Percentiles rank a stretch among this genome's conserved stretches.
phyloP scores from a whole-genome alignment of 371 early-diverging fungal species.

The Mucor racemosus region DNA sequence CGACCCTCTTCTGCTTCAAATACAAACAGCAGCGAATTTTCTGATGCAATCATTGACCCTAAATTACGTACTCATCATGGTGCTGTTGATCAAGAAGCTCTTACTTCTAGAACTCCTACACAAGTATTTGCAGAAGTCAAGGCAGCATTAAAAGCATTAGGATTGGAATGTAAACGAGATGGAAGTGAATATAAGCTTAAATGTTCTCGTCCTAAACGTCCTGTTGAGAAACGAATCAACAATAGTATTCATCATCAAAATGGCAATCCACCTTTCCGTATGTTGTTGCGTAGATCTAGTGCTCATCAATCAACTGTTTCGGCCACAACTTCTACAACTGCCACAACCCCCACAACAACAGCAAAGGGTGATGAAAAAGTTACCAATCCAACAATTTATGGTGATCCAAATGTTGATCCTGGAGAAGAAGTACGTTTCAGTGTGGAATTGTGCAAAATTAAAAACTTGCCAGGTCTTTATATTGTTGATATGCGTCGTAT shows the following conservation, averaged over 20 bases:
- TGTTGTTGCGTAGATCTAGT: conserved; percentile 43
- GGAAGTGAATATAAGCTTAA: conserved; percentile 74
- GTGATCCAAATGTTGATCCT: conserved; percentile 85
- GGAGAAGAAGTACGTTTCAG: conserved; percentile 85
- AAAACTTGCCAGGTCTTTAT: conserved; percentile 87
- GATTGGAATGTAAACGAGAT: conserved; percentile 74
- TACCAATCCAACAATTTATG: conserved; percentile 68
- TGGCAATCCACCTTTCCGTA: conserved; percentile 32
- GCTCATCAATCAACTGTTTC: conserved; percentile 1
- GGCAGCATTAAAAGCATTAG: conserved; percentile 64
- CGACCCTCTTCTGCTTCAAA: neutral
- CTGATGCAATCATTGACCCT: conserved; percentile 27
- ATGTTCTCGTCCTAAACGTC: conserved; percentile 61
- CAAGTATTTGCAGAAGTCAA: conserved; percentile 74
- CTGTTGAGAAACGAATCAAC: conserved; percentile 5
- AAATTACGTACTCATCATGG: conserved; percentile 80
- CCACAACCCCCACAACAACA: neutral
- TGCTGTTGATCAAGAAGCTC: conserved; percentile 76
- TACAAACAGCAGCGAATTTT: no score
- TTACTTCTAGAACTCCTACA: conserved; percentile 75
- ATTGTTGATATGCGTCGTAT: conserved; percentile 91
- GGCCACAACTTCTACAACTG: neutral
- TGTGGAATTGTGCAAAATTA: conserved; percentile 88
- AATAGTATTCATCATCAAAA: neutral
- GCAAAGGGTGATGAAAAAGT: neutral